Evolutionary conservation across 257 asterid species (phyloP).

Genomic region (Solanum piurae): DNA sequence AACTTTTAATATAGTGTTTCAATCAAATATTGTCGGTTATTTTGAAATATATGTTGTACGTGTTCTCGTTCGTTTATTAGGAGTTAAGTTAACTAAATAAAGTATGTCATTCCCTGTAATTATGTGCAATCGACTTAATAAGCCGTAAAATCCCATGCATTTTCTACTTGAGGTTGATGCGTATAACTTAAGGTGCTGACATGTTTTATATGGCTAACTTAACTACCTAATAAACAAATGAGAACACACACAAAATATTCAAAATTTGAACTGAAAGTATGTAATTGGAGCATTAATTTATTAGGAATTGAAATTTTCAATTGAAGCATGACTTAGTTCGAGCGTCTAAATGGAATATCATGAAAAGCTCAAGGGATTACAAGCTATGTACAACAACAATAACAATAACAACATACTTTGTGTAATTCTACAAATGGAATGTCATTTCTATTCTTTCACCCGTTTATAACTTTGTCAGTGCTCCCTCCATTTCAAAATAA

Average conservation of each 20-base stretch:
- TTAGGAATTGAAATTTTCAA: background rate
- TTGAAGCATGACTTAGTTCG: background rate
- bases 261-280: background rate
- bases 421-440: too few relatives aligned
- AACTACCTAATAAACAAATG: background rate
- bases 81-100: background rate
- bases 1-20: background rate
- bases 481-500: background rate
- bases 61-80: background rate
- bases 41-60: background rate
- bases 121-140: background rate
- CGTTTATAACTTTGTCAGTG: background rate
- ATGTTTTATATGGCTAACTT: background rate
- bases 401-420: background rate
- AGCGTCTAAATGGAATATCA: background rate
- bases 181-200: background rate
- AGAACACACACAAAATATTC: background rate
- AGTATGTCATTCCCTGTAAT: background rate
- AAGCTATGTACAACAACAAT: background rate
- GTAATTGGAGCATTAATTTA: background rate
- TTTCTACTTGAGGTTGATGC: background rate
- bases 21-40: background rate
- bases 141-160: background rate
- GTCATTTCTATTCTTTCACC: background rate
- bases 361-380: background rate